Conservation (phyloP, 257 asterid genomes). For the Penstemon newberryi region DNA sequence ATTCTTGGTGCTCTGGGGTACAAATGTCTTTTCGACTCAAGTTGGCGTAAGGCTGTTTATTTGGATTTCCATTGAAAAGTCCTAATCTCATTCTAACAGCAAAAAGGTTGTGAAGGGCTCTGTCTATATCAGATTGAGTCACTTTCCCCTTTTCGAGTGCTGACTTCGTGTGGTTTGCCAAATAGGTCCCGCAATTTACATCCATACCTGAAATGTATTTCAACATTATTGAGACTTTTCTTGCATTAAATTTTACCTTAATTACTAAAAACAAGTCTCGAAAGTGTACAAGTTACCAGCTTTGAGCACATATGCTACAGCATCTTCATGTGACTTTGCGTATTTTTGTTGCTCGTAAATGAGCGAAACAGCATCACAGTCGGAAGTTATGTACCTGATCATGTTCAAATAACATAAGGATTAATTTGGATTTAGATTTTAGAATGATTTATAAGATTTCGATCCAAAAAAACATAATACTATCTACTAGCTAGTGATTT, state of each 20-base stretch:
- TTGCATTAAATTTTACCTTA: not conserved
- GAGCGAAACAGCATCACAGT: slow-evolving; percentile 60
- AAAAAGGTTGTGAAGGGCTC: slow-evolving; percentile 65
- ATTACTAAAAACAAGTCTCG: not conserved
- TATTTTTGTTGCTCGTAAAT: slow-evolving; percentile 47
- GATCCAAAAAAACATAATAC: not conserved
- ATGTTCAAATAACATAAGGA: not conserved
- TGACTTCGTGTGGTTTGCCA: slow-evolving; percentile 43
- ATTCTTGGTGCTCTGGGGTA: slow-evolving; percentile 39
- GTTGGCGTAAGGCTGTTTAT: slow-evolving; percentile 31
- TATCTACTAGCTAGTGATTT: not conserved
- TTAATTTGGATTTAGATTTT: not conserved
- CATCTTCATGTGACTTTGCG: slow-evolving; percentile 57
- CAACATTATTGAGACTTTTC: too few relatives aligned
- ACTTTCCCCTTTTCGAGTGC: slow-evolving; percentile 52
- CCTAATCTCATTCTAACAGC: slow-evolving; percentile 65
- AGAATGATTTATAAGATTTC: not conserved
- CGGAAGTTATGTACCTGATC: slow-evolving; percentile 62
- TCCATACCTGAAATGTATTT: slow-evolving; percentile 52
- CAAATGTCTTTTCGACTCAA: slow-evolving; percentile 47
- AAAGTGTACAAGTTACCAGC: slow-evolving; percentile 45
- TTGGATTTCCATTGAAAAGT: slow-evolving; percentile 56
- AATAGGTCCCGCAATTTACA: slow-evolving; percentile 56
- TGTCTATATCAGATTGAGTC: slow-evolving; percentile 53
- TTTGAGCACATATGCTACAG: slow-evolving; percentile 61